Conservation (phyloP, 2,329 filamentous ascomycete genomes). For the Trichoderma harzianum region DNA sequence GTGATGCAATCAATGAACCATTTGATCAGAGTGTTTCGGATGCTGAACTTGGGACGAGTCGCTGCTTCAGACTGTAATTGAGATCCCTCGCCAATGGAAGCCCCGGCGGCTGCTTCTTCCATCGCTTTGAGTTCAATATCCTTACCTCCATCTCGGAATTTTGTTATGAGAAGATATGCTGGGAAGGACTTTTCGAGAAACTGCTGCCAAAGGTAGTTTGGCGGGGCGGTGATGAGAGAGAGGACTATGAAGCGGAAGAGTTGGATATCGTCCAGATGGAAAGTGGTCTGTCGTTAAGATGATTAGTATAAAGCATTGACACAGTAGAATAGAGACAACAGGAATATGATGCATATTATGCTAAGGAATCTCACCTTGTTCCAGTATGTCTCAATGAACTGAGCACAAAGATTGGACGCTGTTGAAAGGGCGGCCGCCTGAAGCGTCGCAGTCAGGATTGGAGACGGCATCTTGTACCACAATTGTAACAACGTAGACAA, state of each 20-base stretch:
- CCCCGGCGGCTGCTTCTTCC: constrained; percentile 22
- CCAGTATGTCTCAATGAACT: constrained; percentile 50
- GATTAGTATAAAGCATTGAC: neutral
- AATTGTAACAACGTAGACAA: neutral
- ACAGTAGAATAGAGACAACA: neutral
- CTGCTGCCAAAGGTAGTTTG: constrained; percentile 58
- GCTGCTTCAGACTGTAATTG: neutral
- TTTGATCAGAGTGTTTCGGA: constrained; percentile 43
- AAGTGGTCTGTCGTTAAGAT: constrained; percentile 28
- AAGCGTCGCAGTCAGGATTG: constrained; percentile 50
- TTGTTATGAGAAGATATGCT: too few species aligned
- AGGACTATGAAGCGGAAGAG: constrained; percentile 54
- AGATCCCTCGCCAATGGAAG: neutral
- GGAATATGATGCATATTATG: neutral
- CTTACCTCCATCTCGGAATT: constrained; percentile 19
- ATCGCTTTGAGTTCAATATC: constrained; percentile 31
- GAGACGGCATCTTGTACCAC: constrained; percentile 41
- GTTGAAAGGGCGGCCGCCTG: constrained; percentile 51
- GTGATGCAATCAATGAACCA: constrained; percentile 52
- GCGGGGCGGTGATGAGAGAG: constrained; percentile 51
- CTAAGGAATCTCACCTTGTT: constrained; percentile 33
- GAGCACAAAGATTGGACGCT: constrained; percentile 53
- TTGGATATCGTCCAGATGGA: constrained; percentile 45
- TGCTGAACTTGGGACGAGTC: constrained; percentile 33
- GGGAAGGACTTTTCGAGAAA: constrained; percentile 53